Evolutionary conservation across 371 early-diverging fungal species (phyloP), one percentile per base, ranked within the genome.

Genomic region (Mucor piriformis): DNA sequence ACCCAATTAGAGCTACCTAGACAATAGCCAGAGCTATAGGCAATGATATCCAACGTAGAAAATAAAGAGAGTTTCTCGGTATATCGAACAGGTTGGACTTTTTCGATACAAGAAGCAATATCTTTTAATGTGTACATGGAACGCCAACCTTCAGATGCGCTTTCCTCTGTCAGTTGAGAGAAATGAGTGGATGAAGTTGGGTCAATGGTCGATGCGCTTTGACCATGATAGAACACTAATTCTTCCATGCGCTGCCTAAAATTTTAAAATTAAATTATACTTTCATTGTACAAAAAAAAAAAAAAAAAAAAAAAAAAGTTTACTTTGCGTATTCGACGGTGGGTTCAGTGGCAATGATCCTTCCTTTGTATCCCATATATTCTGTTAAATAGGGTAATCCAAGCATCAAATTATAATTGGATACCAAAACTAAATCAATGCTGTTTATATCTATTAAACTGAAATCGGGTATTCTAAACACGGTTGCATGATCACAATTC

Each of bases 371-470:
- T 21, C 84, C 88, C 7, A 91, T 79, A 72, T 88, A 90, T 59
- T 94, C 95, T 0, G 93, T 93, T 52, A 94, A 67, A 55, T 81
- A 95, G 10, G 95, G 95, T 29, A 95, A 72, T 23, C 92, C 89
- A 24, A 87, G 72, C 73, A 92, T 86, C 37, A 87, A 83, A 48
- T 86, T 82, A 62, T 79, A 83, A 73, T 92, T 89, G 48, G 92
- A 81, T 37, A 95, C 75, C 7, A 95, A 69, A 8, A 95, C 82
- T 35, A 89, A 79, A 67, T 94, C 94, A 29, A 95, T 81, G 0
- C 70, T 69, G 29, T 76, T 70, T 33, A 84, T 63, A 63, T 86
- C 83, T 1, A 88, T 72, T 3, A 79, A 64, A 37, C 73, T 71
- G 54, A 88, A 75, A 32, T 83, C 81, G n/a, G 67, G 56, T 21